Conservation (phyloP, 208 protist genomes). For the Trypanosoma platydactyli region DNA sequence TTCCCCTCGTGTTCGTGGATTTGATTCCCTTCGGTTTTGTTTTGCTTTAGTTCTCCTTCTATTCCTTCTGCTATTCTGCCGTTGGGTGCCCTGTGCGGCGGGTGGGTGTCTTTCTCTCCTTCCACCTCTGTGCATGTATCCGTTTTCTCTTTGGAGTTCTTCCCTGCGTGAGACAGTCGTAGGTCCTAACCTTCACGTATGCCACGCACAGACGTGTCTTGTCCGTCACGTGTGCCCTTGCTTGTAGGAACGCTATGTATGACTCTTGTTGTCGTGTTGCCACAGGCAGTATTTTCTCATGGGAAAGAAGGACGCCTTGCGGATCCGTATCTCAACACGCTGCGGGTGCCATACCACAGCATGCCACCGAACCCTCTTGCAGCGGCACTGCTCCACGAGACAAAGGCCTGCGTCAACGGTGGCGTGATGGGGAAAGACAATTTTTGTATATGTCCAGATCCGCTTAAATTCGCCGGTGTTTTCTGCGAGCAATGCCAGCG, state of each 20-base stretch:
- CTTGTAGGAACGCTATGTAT: too few relatives aligned
- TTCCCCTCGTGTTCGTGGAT: constrained; percentile 98
- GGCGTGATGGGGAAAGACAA: constrained; percentile 18
- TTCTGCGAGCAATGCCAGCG: constrained; percentile 72
- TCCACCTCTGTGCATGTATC: too few relatives aligned
- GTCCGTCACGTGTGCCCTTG: too few relatives aligned
- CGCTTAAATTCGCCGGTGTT: constrained; percentile 45
- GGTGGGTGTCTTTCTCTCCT: too few relatives aligned
- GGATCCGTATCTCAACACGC: background rate
- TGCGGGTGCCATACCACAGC: background rate
- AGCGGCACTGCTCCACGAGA: background rate
- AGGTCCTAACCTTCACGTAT: too few relatives aligned
- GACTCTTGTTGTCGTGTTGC: too few relatives aligned
- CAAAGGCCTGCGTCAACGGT: constrained; percentile 53
- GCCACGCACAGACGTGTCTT: too few relatives aligned
- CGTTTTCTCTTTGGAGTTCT: too few relatives aligned
- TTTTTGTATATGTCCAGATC: constrained; percentile 58
- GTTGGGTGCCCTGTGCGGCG: too few relatives aligned
- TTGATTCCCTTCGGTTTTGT: constrained; percentile 94
- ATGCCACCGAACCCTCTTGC: background rate
- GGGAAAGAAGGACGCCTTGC: background rate
- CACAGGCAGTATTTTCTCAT: background rate
- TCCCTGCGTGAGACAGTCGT: too few relatives aligned
- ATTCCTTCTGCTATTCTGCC: too few relatives aligned
- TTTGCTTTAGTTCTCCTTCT: background rate